Base-by-base conservation (phyloP, 495 filamentous ascomycete genomes). In the Aspergillus hancockii region DNA sequence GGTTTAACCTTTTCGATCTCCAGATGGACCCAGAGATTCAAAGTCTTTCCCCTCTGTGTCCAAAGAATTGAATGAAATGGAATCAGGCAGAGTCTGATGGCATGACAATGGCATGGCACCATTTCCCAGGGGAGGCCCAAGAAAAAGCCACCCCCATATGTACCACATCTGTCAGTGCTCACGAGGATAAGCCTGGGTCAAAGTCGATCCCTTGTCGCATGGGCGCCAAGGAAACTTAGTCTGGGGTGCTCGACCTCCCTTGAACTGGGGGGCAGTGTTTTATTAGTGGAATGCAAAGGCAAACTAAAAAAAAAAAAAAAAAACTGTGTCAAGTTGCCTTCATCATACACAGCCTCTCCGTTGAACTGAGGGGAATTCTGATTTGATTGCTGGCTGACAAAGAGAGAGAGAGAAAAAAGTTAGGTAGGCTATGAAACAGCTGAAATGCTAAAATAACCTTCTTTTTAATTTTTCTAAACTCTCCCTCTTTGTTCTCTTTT, bases 41-140 rank as follows among this genome's bases (percentile, higher is more conserved):
- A n/a, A n/a, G n/a, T n/a, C 25, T 28, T 28, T 28, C 25, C 25
- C 3, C 7, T 28, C 25, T 28, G 25, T 28, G 25, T 28, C 7
- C 25, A n/a, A n/a, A n/a, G n/a, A n/a, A n/a, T n/a, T n/a, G n/a
- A n/a, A n/a, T n/a, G n/a, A n/a, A n/a, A n/a, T n/a, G n/a, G n/a
- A n/a, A n/a, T n/a, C n/a, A n/a, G n/a, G n/a, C n/a, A n/a, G n/a
- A n/a, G n/a, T n/a, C n/a, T n/a, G n/a, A 45, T 45, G 41, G 41
- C 41, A 45, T 45, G 41, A 45, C 41, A 8, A 47, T 45, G 41
- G 41, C 41, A n/a, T 45, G 41, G 19, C n/a, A 45, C 34, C n/a
- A n/a, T n/a, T n/a, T n/a, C n/a, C n/a, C n/a, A n/a, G n/a, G n/a
- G n/a, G n/a, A n/a, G n/a, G n/a, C n/a, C 8, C 28, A 32, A 30